Evolutionary conservation across 192 early-diverging fungal species (phyloP), one percentile per base, ranked within the genome.

Genomic region (Phlyctochytrium arcticum): DNA sequence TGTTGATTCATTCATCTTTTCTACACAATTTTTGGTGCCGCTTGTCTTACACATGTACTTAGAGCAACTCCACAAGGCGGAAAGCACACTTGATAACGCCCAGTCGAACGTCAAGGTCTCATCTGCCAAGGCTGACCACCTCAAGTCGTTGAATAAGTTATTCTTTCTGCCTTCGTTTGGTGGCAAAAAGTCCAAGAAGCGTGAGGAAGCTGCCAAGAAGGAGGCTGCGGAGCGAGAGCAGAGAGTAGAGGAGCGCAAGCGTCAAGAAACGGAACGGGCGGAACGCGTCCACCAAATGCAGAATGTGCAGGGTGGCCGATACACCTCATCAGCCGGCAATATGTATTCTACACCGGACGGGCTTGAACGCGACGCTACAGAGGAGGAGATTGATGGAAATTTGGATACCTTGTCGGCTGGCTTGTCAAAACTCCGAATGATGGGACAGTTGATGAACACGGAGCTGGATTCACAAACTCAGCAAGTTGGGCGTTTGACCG

Each of bases 141-240:
- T 83, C 17, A 76, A 80, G 36, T 72, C 79, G 2, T 60, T 83
- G n/a, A 81, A 82, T 65, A 51, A 67, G 17, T 77, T 58, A 39
- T 83, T 83, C 69, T 65, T 81, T 42, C 32, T 83, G 23, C 81
- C 81, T 35, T 59, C 77, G n/a, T 82, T 81, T 56, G 79, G 81
- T 30, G 70, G 57, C 39, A 63, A 56, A 42, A 76, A 81, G 59
- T 77, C 81, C 19, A 65, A 70, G 15, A 36, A 32, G 10, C 62
- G 53, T 36, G 77, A 83, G 70, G 68, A 76, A 17, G 54, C 56
- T 0, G 36, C 39, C 15, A 31, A 31, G 21, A 37, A 49, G 47
- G 57, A 54, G 12, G 67, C 64, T 48, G 75, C 57, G 51, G 48
- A 65, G 39, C 58, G 57, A 34, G 55, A 30, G 19, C 55, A 46